Evolutionary conservation across 371 early-diverging fungal species (phyloP), one percentile per base, ranked within the genome.

Genomic region (Lichtheimia hyalospora): DNA sequence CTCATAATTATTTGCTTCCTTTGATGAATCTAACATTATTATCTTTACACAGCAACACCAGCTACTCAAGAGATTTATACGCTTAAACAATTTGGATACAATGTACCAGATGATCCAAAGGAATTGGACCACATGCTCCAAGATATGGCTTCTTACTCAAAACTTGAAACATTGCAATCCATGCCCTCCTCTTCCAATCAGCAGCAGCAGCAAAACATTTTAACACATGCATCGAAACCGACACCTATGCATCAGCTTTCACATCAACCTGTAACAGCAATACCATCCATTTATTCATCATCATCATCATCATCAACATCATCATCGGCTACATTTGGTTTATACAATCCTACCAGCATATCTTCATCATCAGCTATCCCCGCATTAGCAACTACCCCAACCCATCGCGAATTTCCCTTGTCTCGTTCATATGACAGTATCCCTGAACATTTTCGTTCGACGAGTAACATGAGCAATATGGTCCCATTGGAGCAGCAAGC

Each of bases 11-110:
- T 28, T 3, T 3, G 28, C 7, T 28, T 6, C 7, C 7, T 7
- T 28, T 34, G 34, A 34, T 34, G 34, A 10, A 34, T 34, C 2
- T 8, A 34, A 34, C 2, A 8, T 3, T 5, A 25, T 25, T 5
- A 2, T 25, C 5, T 25, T 25, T 25, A 34, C 34, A 34, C 34
- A 34, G 34, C 34, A 10, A 34, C 34, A 34, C 34, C 34, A 5
- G 46, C 64, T n/a, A 43, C 52, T 5, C 40, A 59, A 3, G 80
- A 79, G 56, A 74, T 72, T 4, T 79, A 74, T 27, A 73, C 70
- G 43, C 50, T 79, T 20, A 75, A 70, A 46, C 80, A 79, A 46
- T 79, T 79, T 58, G 80, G 80, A 16, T 74, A 74, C 46, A 68
- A 69, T 52, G 69, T 68, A 12, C 54, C 68, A n/a, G 21, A 46